Evolutionary conservation across 805 yeast species (phyloP).

Genomic region (Metschnikowia shivogae): DNA sequence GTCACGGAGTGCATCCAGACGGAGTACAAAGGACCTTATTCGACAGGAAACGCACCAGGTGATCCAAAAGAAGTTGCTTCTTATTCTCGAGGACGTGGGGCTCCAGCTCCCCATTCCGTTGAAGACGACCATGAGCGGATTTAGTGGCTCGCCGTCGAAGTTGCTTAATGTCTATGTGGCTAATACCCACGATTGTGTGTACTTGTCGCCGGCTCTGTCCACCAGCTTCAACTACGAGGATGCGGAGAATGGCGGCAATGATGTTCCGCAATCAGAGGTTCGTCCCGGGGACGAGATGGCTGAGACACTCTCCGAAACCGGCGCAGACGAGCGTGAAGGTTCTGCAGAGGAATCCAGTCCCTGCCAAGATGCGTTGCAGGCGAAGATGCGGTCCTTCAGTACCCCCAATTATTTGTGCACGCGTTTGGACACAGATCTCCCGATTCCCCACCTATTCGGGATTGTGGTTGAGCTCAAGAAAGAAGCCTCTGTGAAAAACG

Average conservation of each 20-base stretch:
- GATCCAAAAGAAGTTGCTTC: slow-evolving; percentile 30
- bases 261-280: slow-evolving; percentile 14
- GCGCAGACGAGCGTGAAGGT: background rate
- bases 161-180: slow-evolving; percentile 31
- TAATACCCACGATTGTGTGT: slow-evolving; percentile 38
- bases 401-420: slow-evolving; percentile 37
- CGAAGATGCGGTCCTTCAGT: slow-evolving; percentile 22
- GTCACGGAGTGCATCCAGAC: slow-evolving; percentile 21
- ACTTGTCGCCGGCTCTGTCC: slow-evolving; percentile 36
- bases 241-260: slow-evolving; percentile 36
- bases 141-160: slow-evolving; percentile 25
- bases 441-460: slow-evolving; percentile 52
- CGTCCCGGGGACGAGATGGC: background rate
- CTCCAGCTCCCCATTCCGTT: slow-evolving; percentile 38
- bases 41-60: slow-evolving; percentile 37
- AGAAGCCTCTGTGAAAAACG: slow-evolving; percentile 33
- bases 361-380: slow-evolving; percentile 4
- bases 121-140: slow-evolving; percentile 23
- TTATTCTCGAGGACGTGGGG: slow-evolving; percentile 33
- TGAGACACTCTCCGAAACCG: background rate
- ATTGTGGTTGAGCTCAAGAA: slow-evolving; percentile 43
- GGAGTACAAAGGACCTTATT: slow-evolving; percentile 34
- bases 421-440: slow-evolving; percentile 35
- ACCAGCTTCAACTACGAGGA: slow-evolving; percentile 42
- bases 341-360: slow-evolving; percentile 4